Conservation (phyloP, 2,329 filamentous ascomycete species). For the Aspergillus sp. region DNA sequence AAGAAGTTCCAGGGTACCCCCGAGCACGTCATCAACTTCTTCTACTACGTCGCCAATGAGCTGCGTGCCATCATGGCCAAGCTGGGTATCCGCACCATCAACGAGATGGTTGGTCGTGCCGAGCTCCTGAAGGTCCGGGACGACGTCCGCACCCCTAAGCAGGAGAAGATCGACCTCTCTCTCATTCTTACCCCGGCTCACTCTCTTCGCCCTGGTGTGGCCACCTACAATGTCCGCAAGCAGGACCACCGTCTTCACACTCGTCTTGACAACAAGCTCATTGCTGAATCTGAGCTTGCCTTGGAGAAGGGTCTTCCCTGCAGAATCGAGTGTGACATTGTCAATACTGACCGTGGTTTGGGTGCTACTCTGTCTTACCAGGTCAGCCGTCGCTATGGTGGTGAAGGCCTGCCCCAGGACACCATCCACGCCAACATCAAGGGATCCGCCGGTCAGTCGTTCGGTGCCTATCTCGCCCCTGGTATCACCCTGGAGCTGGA, state of each 20-base stretch:
- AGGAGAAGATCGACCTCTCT: conserved; percentile 87
- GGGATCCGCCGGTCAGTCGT: conserved; percentile 93
- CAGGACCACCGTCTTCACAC: conserved; percentile 93
- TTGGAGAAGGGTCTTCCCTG: conserved; percentile 92
- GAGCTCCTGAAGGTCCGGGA: conserved; percentile 84
- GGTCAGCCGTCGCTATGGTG: conserved; percentile 87
- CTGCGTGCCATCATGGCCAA: conserved; percentile 95
- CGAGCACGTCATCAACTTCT: conserved; percentile 98
- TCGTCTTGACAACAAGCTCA: conserved; percentile 93
- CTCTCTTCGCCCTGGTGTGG: conserved; percentile 87
- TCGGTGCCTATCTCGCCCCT: conserved; percentile 88
- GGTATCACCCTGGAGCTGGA: conserved; percentile 94
- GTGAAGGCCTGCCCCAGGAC: conserved; percentile 83
- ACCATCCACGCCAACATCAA: conserved; percentile 96
- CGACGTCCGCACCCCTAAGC: conserved; percentile 83
- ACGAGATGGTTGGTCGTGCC: conserved; percentile 94
- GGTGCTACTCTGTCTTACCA: conserved; percentile 95
- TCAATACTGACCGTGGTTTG: conserved; percentile 93
- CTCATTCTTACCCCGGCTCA: conserved; percentile 94
- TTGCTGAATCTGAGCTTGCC: conserved; percentile 90
- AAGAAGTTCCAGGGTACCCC: conserved; percentile 92
- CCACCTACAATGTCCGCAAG: conserved; percentile 96
- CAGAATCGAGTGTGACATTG: conserved; percentile 90
- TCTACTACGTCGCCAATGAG: conserved; percentile 96
- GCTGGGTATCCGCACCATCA: conserved; percentile 90